These are phyloP conservation scores for Penstemon newberryi DNA, from an alignment of 257 asterid species.

Conservation along the genomic window DNA sequence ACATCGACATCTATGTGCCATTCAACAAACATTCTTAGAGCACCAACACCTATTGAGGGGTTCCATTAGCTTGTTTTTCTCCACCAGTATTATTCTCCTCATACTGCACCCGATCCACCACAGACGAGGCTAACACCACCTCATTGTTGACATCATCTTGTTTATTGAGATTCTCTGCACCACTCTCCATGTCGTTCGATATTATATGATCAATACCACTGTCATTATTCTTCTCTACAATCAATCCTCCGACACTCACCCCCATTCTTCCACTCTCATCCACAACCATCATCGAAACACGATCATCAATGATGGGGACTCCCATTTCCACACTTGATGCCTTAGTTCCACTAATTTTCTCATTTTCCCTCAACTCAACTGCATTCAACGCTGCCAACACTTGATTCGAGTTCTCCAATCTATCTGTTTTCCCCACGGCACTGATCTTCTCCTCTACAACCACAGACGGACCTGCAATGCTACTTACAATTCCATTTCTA, in stretches of 20 bases:
- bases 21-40: neutral
- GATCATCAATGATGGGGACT: conserved; percentile 23
- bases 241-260: conserved; percentile 12
- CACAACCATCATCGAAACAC: conserved; percentile 32
- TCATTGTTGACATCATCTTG: conserved; percentile 31
- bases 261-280: neutral
- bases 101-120: conserved; percentile 31
- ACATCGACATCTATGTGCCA: conserved; percentile 20
- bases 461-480: conserved; percentile 26
- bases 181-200: conserved; percentile 14
- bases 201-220: conserved; percentile 21
- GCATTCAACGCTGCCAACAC: conserved; percentile 55
- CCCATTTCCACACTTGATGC: conserved; percentile 19
- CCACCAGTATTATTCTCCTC: conserved; percentile 27
- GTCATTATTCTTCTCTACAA: conserved; percentile 25
- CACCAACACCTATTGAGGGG: conserved; percentile 22
- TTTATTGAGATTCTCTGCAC: conserved; percentile 24
- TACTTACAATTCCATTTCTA: conserved; percentile 27
- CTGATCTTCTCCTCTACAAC: conserved; percentile 17
- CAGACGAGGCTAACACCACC: conserved; percentile 24
- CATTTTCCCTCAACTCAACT: conserved; percentile 54
- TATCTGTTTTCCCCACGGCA: conserved; percentile 25
- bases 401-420: conserved; percentile 44
- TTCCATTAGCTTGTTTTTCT: conserved; percentile 26
- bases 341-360: conserved; percentile 24